Base-by-base conservation (phyloP, 2,329 filamentous ascomycete species). In the Chaetomium sp. region DNA sequence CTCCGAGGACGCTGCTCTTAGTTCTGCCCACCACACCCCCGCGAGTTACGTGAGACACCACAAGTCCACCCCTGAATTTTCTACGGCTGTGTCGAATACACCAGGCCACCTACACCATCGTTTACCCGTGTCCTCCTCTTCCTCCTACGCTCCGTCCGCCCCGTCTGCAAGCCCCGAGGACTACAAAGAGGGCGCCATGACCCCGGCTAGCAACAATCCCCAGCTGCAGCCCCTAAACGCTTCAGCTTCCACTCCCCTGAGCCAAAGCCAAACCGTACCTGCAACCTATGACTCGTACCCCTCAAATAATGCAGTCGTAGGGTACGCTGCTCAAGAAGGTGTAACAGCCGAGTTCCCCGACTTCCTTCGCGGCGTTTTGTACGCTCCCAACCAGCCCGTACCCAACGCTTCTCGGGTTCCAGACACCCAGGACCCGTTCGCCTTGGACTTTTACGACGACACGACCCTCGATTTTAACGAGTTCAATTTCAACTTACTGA, bases 401-500 rank as follows among this genome's bases (percentile, higher is more conserved):
- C 68, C 41, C 2, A 47, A 73, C 32, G 58, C 68, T 6, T 60
- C 67, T n/a, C 71, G 68, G 52, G 56, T 70, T 3, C 66, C 65
- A n/a, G 73, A 74, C 54, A 62, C 67, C 4, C 74, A 75, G 53
- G 74, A 72, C 0, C 67, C 76, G 11, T 71, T 70, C 14, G 71
- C 79, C 4, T 65, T 80, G 6, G 73, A 80, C 60, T 79, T 79
- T 59, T 79, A 76, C 58, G 72, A 76, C 52, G 72, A 80, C 55
- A 68, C 67, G 47, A 77, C 73, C 54, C 66, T 80, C 35, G 77
- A 80, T 47, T 69, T 81, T 27, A 79, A 74, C 9, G 78, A 80
- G 12, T 67, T 76, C 35, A 78, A 81, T 61, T 80, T 79, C 64
- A 74, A 74, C 0, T 67, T 80, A 5, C 62, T 81, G 11, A 74